phyloP scores from a whole-genome alignment of 495 filamentous ascomycete species.

The Penicillium cosmopolitanum region DNA sequence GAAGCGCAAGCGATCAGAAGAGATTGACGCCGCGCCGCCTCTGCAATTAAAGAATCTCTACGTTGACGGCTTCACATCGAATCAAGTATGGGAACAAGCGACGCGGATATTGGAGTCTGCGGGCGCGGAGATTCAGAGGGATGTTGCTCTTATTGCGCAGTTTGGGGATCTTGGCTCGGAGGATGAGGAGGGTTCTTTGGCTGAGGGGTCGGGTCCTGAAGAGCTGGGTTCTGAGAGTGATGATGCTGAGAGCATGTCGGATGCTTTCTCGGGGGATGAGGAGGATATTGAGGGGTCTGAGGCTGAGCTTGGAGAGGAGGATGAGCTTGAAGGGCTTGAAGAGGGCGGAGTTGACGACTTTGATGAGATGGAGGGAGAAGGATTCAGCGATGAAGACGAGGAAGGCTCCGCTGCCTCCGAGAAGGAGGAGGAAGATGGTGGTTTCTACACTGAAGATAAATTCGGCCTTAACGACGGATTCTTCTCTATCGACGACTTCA shows the following conservation, averaged over 20 bases:
- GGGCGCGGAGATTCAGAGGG: slow-evolving; percentile 37
- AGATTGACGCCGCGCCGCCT: slow-evolving; percentile 46
- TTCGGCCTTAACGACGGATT: slow-evolving; percentile 90
- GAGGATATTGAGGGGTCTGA: slow-evolving; percentile 25
- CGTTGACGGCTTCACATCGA: slow-evolving; percentile 82
- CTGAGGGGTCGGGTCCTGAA: slow-evolving; percentile 34
- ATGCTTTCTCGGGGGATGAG: slow-evolving; percentile 44
- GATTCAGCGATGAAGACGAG: slow-evolving; percentile 24
- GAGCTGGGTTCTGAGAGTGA: slow-evolving; percentile 42
- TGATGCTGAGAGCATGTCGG: slow-evolving; percentile 35
- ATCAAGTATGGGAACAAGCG: slow-evolving; percentile 94
- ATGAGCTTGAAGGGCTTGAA: neutral
- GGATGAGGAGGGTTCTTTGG: slow-evolving; percentile 14
- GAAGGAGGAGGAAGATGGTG: slow-evolving; percentile 35
- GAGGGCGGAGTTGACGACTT: slow-evolving; percentile 20
- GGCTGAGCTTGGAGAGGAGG: neutral
- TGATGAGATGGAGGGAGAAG: slow-evolving; percentile 27
- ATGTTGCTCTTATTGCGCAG: slow-evolving; percentile 28
- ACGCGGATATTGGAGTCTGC: slow-evolving; percentile 63
- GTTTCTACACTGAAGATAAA: slow-evolving; percentile 58
- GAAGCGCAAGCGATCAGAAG: slow-evolving; percentile 68
- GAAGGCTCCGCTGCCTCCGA: slow-evolving; percentile 26
- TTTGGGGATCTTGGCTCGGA: slow-evolving; percentile 23
- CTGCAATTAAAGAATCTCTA: slow-evolving; percentile 78
- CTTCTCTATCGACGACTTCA: slow-evolving; percentile 98